A percentile compares a stretch with the other conserved stretches of the same genome.
Evolutionary conservation across 2,329 filamentous ascomycete species (phyloP).

Genomic region (Diaporthe vaccinii): DNA sequence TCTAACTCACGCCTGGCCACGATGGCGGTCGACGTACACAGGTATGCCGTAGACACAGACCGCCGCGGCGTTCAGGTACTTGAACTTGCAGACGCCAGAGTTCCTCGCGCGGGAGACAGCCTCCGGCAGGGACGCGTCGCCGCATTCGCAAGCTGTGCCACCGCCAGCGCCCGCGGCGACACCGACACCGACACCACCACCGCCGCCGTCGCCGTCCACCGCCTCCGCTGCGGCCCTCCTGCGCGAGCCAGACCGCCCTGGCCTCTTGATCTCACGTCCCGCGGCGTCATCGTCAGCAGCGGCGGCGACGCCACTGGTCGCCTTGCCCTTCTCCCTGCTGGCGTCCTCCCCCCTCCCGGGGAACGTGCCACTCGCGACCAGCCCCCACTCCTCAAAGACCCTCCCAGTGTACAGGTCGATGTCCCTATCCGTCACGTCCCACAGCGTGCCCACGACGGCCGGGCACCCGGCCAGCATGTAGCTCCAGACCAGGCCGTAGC

Average conservation of each 20-base stretch:
- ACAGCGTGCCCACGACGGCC: slow-evolving; percentile 91
- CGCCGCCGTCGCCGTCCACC: slow-evolving; percentile 48
- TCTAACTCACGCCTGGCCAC: not conserved
- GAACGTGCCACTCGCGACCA: slow-evolving; percentile 67
- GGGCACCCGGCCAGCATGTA: slow-evolving; percentile 91
- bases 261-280: slow-evolving; percentile 22
- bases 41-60: slow-evolving; percentile 96
- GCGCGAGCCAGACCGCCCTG: slow-evolving; percentile 38
- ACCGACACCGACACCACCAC: slow-evolving; percentile 46
- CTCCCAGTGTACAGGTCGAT: slow-evolving; percentile 91
- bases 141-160: slow-evolving; percentile 48
- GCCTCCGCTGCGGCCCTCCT: slow-evolving; percentile 42
- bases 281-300: slow-evolving; percentile 40
- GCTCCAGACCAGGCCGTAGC: slow-evolving; percentile 89
- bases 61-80: slow-evolving; percentile 93
- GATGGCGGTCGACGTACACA: slow-evolving; percentile 74
- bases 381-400: slow-evolving; percentile 88
- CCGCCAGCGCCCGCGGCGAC: slow-evolving; percentile 47
- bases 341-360: slow-evolving; percentile 51
- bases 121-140: slow-evolving; percentile 76
- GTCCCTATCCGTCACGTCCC: slow-evolving; percentile 98
- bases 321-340: slow-evolving; percentile 48
- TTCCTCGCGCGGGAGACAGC: slow-evolving; percentile 82
- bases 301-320: slow-evolving; percentile 42
- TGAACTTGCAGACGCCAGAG: slow-evolving; percentile 79